A percentile compares a stretch with the other conserved stretches of the same genome.
phyloP scores from a whole-genome alignment of 2,329 filamentous ascomycete species.

The Elsinoe fawcettii region DNA sequence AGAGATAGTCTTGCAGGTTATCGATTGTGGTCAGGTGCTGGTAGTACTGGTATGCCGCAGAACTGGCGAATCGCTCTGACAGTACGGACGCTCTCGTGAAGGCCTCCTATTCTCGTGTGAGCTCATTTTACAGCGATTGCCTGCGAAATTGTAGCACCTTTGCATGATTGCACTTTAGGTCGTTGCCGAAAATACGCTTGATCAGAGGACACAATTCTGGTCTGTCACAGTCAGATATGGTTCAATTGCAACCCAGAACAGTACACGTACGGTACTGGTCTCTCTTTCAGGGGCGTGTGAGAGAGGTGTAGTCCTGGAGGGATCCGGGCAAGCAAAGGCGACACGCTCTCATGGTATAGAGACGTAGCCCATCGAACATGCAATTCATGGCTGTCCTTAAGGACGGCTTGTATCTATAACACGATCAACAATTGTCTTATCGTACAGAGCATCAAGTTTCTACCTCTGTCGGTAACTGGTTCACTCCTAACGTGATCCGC shows the following conservation, averaged over 20 bases:
- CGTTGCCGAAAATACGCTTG: conserved; percentile 48
- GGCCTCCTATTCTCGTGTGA: conserved; percentile 16
- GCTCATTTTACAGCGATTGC: background rate
- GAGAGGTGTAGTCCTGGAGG: conserved; percentile 77
- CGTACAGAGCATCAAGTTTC: background rate
- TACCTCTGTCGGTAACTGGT: conserved; percentile 65
- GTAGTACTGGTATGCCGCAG: conserved; percentile 63
- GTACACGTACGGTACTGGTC: background rate
- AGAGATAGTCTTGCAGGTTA: conserved; percentile 1
- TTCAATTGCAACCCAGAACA: no score
- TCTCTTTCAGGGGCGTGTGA: conserved; percentile 52
- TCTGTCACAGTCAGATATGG: background rate
- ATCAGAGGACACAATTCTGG: conserved; percentile 33
- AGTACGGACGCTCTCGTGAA: conserved; percentile 40
- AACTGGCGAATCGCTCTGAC: conserved; percentile 54
- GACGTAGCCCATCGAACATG: conserved; percentile 72
- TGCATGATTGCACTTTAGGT: conserved; percentile 48
- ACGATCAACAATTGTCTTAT: conserved; percentile 15
- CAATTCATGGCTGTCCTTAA: conserved; percentile 61
- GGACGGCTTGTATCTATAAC: conserved; percentile 50
- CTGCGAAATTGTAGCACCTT: conserved; percentile 32
- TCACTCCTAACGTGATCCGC: conserved; percentile 62
- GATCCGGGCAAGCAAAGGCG: conserved; percentile 66
- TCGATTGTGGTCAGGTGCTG: conserved; percentile 52
- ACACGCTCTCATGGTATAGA: conserved; percentile 48